These are phyloP conservation scores for Prunus mongolica DNA, from an alignment of 306 rosid species.

Conservation along the genomic window DNA sequence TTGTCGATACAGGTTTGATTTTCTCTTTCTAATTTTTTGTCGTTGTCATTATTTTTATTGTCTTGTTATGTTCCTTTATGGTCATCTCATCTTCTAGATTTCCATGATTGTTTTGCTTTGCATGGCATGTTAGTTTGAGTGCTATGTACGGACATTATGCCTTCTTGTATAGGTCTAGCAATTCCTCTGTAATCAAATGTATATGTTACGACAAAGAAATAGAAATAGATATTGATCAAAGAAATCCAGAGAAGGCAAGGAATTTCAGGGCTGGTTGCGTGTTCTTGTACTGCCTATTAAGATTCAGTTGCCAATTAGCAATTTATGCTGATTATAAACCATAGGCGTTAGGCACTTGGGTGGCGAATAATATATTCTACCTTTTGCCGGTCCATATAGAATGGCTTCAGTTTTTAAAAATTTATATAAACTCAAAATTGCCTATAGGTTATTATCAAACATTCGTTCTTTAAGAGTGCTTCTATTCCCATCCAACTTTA, in stretches of 20 bases:
- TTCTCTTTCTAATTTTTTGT: constrained; percentile 6
- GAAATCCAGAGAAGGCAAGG: neutral
- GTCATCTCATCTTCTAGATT: neutral
- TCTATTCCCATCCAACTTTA: neutral
- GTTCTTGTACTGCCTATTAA: too few relatives aligned
- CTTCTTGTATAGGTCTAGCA: neutral
- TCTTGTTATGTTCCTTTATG: neutral
- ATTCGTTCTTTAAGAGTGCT: neutral
- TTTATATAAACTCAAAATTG: neutral
- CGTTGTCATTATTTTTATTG: neutral
- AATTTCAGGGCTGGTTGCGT: too few relatives aligned
- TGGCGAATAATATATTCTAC: neutral
- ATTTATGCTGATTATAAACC: neutral
- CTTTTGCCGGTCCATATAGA: too few relatives aligned
- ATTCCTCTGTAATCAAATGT: neutral
- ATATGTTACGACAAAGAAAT: neutral
- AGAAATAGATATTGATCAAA: neutral
- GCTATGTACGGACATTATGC: neutral
- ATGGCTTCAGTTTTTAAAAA: too few relatives aligned
- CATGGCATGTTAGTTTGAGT: neutral
- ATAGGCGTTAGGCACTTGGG: neutral
- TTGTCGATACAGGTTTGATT: constrained; percentile 85
- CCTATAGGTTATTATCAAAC: neutral
- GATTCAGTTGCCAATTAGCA: neutral
- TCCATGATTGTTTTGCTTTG: neutral